phyloP scores from a whole-genome alignment of 2,329 filamentous ascomycete species.

The Laburnicola sp. region DNA sequence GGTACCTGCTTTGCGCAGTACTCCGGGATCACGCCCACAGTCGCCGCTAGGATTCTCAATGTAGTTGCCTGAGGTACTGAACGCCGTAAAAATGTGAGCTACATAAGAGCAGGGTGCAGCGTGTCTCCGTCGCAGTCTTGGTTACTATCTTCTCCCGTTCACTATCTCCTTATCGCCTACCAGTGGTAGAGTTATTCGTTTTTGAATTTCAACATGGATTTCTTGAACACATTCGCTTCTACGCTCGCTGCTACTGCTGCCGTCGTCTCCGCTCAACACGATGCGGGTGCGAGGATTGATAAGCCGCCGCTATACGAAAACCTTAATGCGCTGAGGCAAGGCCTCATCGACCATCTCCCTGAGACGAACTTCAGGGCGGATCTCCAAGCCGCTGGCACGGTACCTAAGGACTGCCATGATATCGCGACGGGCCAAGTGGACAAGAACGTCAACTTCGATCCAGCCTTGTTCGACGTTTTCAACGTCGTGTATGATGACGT shows the following conservation, averaged over 20 bases:
- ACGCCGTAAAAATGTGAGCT: no score
- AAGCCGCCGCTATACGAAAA: constrained; percentile 7
- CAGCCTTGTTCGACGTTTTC: constrained; percentile 7
- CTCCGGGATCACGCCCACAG: no score
- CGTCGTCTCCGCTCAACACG: constrained; percentile 1
- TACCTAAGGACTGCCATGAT: constrained; percentile 8
- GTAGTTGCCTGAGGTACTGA: no score
- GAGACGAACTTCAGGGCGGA: constrained; percentile 5
- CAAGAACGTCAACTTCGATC: background rate
- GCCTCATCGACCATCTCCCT: constrained; percentile 5
- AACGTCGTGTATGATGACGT: constrained; percentile 7
- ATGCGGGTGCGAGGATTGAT: constrained; percentile 1
- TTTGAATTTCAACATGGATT: background rate
- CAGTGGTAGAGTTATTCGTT: background rate
- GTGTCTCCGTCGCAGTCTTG: no score
- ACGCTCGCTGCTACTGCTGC: constrained; percentile 1
- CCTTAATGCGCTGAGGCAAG: constrained; percentile 5
- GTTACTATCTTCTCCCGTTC: no score
- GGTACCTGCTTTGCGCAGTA: no score
- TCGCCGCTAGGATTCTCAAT: no score
- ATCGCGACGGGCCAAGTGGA: background rate
- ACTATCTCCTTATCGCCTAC: no score
- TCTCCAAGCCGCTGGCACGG: constrained; percentile 1
- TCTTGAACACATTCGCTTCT: constrained; percentile 1
- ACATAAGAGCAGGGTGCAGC: no score